A percentile compares a stretch with the other conserved stretches of the same genome.
These are phyloP conservation scores for Mrakiaceae sp. DNA, from an alignment of 1,284 basidiomycete genomes.

Conservation along the genomic window DNA sequence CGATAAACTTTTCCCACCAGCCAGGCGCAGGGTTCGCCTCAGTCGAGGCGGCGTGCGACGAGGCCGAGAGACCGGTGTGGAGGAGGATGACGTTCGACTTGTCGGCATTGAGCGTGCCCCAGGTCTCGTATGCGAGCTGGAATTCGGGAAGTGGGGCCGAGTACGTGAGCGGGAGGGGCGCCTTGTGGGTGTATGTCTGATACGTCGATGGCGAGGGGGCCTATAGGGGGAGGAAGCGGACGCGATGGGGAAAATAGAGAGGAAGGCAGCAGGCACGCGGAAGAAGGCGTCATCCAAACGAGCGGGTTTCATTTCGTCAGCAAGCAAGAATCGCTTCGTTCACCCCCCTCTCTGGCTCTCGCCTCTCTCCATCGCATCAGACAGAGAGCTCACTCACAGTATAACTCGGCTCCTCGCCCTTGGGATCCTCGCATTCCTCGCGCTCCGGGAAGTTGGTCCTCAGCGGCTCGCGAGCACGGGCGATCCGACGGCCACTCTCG, in stretches of 20 bases:
- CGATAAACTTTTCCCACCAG: constrained; percentile 99
- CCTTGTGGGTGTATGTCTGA: constrained; percentile 45
- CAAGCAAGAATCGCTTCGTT: too few species aligned
- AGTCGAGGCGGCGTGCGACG: constrained; percentile 86
- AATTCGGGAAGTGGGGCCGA: constrained; percentile 60
- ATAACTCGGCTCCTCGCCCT: constrained; percentile 17
- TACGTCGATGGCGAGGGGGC: constrained; percentile 12
- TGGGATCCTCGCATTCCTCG: constrained; percentile 11
- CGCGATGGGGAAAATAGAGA: background rate
- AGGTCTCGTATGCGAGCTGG: constrained; percentile 92
- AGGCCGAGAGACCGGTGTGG: constrained; percentile 90
- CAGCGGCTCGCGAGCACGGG: constrained; percentile 7
- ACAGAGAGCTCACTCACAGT: constrained; percentile 1
- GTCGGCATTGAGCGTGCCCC: constrained; percentile 72
- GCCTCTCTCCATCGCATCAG: too few species aligned
- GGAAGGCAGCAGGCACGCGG: background rate
- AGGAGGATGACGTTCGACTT: constrained; percentile 89
- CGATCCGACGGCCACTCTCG: background rate
- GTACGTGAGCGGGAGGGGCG: constrained; percentile 64
- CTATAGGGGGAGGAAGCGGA: background rate
- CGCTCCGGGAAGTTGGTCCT: constrained; percentile 12
- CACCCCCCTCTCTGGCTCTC: too few species aligned
- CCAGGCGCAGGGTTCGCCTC: constrained; percentile 62
- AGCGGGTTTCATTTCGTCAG: too few species aligned
- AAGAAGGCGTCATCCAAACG: too few species aligned